Evolutionary conservation across 371 early-diverging fungal genomes (phyloP).

Genomic region (Capillidium rhysosporum): DNA sequence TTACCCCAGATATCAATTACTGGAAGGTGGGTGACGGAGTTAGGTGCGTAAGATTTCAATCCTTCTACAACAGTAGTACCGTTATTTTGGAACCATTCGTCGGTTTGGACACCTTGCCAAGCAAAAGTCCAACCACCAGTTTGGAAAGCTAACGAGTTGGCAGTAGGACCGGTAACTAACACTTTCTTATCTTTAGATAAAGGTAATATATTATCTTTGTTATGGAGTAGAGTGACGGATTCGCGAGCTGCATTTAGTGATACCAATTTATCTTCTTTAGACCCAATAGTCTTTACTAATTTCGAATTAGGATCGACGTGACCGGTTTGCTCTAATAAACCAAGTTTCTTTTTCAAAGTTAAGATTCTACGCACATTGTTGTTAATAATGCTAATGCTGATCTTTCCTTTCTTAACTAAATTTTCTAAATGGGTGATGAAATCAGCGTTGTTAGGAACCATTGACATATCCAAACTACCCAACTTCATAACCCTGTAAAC

Average conservation of each 20-base stretch:
- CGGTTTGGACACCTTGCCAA: slow-evolving; percentile 26
- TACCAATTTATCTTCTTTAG: slow-evolving; percentile 18
- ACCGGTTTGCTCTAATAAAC: neutral
- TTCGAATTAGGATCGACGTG: neutral
- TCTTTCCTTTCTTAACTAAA: neutral
- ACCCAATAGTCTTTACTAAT: slow-evolving; percentile 13
- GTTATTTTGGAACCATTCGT: slow-evolving; percentile 23
- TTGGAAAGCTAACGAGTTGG: slow-evolving; percentile 18
- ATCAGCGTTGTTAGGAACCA: slow-evolving; percentile 29
- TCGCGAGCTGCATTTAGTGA: slow-evolving; percentile 29
- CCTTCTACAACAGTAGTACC: slow-evolving; percentile 24
- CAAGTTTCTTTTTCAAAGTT: neutral
- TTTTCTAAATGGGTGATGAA: neutral
- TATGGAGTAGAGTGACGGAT: slow-evolving; percentile 33
- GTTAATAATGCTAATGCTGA: neutral
- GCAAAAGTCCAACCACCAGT: slow-evolving; percentile 35
- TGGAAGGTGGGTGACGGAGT: slow-evolving; percentile 9
- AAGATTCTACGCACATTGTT: neutral
- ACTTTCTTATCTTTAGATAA: slow-evolving; percentile 10
- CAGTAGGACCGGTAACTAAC: slow-evolving; percentile 26
- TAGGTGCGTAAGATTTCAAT: slow-evolving; percentile 7
- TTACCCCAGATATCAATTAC: slow-evolving; percentile 14
- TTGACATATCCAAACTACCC: slow-evolving; percentile 31
- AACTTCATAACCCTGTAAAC: neutral
- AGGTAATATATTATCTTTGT: slow-evolving; percentile 22